These are phyloP conservation scores for Rhynchospora pubera DNA, from an alignment of 176 grass and related monocot genomes.

Conservation along the genomic window DNA sequence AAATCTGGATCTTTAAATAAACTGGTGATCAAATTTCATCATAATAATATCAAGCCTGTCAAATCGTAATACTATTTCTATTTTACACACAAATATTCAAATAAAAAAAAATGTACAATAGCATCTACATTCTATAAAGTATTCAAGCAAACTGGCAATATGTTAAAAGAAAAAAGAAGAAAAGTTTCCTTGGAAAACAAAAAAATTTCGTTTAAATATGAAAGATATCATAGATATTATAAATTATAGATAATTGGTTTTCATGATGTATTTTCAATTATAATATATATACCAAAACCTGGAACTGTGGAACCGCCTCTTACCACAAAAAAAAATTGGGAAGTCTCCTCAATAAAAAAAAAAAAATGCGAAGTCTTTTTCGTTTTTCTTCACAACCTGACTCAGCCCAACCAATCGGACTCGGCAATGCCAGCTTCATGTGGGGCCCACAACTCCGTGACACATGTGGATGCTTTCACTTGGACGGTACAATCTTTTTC, in stretches of 20 bases:
- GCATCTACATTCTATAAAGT: neutral
- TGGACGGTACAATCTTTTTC: neutral
- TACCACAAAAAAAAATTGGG: neutral
- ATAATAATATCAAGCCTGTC: no score
- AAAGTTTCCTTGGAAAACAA: neutral
- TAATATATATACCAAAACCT: neutral
- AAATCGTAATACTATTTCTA: no score
- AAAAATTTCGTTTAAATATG: neutral
- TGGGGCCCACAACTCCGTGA: neutral
- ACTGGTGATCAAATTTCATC: no score
- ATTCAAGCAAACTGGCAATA: neutral
- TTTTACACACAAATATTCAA: no score
- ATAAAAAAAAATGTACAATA: no score
- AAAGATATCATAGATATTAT: neutral
- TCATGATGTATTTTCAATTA: no score
- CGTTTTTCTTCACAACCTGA: neutral
- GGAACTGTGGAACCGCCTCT: neutral
- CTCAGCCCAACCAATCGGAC: neutral
- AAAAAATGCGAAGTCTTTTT: no score
- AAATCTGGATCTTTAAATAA: no score
- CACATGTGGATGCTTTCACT: neutral
- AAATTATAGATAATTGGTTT: neutral
- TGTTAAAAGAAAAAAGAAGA: neutral
- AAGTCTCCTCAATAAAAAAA: neutral
- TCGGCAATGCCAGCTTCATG: neutral